Base-by-base conservation (phyloP, 495 filamentous ascomycete species). In the Alectoria sarmentosa region DNA sequence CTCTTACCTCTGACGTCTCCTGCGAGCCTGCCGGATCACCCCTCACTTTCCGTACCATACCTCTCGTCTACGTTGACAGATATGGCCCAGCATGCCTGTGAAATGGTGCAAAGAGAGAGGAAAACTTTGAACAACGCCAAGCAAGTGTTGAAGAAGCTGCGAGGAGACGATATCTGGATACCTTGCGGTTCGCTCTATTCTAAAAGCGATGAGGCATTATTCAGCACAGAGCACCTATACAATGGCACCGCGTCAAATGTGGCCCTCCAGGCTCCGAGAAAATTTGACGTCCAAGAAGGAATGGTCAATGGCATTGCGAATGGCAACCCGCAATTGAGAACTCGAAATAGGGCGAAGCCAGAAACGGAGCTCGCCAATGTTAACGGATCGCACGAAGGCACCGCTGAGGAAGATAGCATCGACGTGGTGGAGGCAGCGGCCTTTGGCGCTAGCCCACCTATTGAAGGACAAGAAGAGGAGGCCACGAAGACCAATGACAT, bases 1-100 rank as follows among this genome's bases (percentile, higher is more conserved):
- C 84, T 99, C 17, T 89, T 89, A 48, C 94, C 94, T 32, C 76
- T 98, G 60, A 95, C 91, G 61, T 82, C 91, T 62, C 88, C 91
- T 30, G 89, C 91, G 59, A 90, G 96, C 73, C 82, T 99, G 39
- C 85, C 90, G 6, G 81, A 76, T 44, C 94, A 99, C 71, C 92
- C 92, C 66, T 88, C 90, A 4, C 74, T 96, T 60, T 91, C 91
- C 39, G 82, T 86, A 69, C 84, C 92, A 1, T 98, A 95, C 75
- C 88, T 78, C 3, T 92, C 90, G 14, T 86, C 85, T 65, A 88
- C 89, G 6, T 81, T 99, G n/a, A 85, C 84, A 49, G 83, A 93
- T 36, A 85, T 99, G 74, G 85, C 86, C 15, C 78, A 80, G 44
- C 83, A 92, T 41, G 83, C 81, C 62, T 83, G 79, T 67, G 81